Evolutionary conservation across 257 asterid species (phyloP).

Genomic region (Rauvolfia tetraphylla): DNA sequence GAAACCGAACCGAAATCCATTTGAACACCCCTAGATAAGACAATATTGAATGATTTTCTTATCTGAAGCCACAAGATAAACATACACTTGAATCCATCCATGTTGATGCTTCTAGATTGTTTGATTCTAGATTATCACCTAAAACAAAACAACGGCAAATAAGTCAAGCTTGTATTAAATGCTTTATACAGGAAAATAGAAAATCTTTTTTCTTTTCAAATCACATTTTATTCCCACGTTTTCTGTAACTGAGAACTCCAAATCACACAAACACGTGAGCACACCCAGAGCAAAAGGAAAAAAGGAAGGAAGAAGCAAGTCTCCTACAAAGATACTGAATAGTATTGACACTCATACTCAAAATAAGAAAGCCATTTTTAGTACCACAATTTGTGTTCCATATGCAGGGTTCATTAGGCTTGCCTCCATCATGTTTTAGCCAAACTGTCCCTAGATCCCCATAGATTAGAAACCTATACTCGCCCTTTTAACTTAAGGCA

Average conservation of each 20-base stretch:
- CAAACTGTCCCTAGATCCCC: not conserved
- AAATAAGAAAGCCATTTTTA: not conserved
- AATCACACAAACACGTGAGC: not conserved
- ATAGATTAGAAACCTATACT: not conserved
- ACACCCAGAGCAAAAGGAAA: too few species aligned
- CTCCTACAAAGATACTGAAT: not conserved
- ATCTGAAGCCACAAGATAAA: conserved; percentile 13
- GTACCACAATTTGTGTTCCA: not conserved
- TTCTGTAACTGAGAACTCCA: not conserved
- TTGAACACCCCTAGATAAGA: too few species aligned
- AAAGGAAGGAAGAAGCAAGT: too few species aligned
- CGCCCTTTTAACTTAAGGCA: not conserved
- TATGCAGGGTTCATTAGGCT: not conserved
- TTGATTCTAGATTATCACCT: conserved; percentile 73
- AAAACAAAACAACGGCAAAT: conserved; percentile 1
- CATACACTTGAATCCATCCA: conserved; percentile 75
- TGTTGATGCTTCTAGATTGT: conserved; percentile 52
- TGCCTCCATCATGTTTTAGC: not conserved
- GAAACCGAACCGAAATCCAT: too few species aligned
- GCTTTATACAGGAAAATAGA: conserved; percentile 15
- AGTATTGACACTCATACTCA: not conserved
- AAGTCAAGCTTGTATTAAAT: not conserved
- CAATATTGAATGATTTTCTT: not conserved
- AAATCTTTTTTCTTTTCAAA: conserved; percentile 2
- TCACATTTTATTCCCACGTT: not conserved